Base-by-base conservation (phyloP, 2,329 filamentous ascomycete species). In the Alternaria alternata region DNA sequence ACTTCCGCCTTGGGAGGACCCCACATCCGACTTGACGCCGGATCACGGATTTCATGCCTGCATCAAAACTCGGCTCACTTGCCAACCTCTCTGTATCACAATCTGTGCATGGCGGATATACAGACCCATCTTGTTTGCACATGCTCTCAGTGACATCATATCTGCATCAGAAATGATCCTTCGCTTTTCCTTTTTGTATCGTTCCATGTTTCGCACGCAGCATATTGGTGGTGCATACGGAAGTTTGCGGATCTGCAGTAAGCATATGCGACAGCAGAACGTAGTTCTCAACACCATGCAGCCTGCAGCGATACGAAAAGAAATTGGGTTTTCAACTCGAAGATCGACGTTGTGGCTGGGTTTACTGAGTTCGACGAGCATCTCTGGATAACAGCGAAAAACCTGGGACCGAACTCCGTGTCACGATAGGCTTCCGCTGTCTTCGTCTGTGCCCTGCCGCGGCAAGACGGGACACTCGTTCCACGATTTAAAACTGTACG, bases 21-120 rank as follows among this genome's bases (percentile, higher is more conserved):
- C 53, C 53, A 46, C 53, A 48, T 47, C 53, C 42, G 42, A 39
- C 54, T 49, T 22, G 54, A 51, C 36, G 34, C 39, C 54, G 44
- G 14, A 49, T 49, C 30, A 20, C 14, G 46, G 14, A 24, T 11
- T 26, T 16, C 20, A 16, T 36, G 46, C 46, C 46, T 34, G 44
- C 28, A 47, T 32, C 44, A 3, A 20, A 7, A 22, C 46, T 49
- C 46, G 46, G 46, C 46, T 49, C 46, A 49, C 46, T 38, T 49
- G 34, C 46, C 46, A 49, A 38, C 46, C 46, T 38, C 46, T 49
- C 46, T 36, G 46, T 12, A 49, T 38, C 32, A 32, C 46, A 49
- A 49, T 49, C 46, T 22, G 32, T 49, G 32, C 46, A 18, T 36
- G 20, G 46, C 22, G 30, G 32, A 49, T 24, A 49, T 49, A 34